Conservation (phyloP, 306 rosid species). For the Gillenia trifoliata region DNA sequence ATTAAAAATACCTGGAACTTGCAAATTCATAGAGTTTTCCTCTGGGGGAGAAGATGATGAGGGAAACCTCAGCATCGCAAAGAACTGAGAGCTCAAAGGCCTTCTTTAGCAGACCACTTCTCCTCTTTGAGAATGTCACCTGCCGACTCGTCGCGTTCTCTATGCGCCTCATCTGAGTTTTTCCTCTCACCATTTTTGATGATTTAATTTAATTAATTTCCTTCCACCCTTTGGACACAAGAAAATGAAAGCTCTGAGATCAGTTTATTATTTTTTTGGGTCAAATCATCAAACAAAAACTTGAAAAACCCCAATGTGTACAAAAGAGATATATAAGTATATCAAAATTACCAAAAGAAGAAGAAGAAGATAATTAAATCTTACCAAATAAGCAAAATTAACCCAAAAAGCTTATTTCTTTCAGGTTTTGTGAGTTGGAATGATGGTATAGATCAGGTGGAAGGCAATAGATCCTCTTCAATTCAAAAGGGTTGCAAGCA, state of each 20-base stretch:
- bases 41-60: constrained; percentile 44
- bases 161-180: constrained; percentile 79
- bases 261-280: background rate
- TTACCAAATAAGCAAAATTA: constrained; percentile 15
- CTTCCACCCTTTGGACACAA: background rate
- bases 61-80: constrained; percentile 61
- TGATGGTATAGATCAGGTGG: background rate
- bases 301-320: background rate
- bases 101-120: constrained; percentile 79
- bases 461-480: background rate
- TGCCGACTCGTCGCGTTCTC: constrained; percentile 93
- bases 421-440: background rate
- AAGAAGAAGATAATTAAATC: background rate
- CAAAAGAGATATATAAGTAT: background rate
- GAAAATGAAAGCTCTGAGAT: background rate
- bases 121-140: constrained; percentile 79
- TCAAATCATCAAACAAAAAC: background rate
- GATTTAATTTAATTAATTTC: background rate
- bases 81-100: constrained; percentile 87
- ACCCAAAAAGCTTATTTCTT: constrained; percentile 3
- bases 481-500: background rate
- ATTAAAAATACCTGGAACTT: constrained; percentile 31
- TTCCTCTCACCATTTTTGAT: constrained; percentile 76
- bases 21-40: constrained; percentile 56
- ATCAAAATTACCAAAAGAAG: background rate